These are phyloP conservation scores for Urtica urens DNA, from an alignment of 306 rosid genomes.

Conservation along the genomic window DNA sequence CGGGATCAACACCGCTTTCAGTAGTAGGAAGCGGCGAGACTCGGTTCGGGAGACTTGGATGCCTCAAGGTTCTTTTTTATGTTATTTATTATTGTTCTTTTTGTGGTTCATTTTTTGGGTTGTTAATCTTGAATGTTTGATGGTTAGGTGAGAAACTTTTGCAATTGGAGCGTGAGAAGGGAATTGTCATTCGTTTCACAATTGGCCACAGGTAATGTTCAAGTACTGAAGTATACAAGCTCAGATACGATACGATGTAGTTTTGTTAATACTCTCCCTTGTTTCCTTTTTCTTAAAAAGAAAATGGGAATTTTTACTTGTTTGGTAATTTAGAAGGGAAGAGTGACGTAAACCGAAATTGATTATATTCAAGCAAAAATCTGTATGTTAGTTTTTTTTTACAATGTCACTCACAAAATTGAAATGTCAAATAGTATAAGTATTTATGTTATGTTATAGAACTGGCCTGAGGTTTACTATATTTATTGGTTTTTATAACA, in stretches of 20 bases:
- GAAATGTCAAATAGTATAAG: neutral
- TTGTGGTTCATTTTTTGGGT: neutral
- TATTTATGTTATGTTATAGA: slow-evolving; percentile 14
- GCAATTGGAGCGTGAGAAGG: slow-evolving; percentile 87
- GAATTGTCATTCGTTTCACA: slow-evolving; percentile 88
- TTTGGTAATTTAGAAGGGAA: too few relatives aligned
- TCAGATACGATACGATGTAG: too few relatives aligned
- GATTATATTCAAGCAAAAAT: too few relatives aligned
- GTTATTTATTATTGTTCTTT: neutral
- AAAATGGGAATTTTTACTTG: too few relatives aligned
- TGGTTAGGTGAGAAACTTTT: slow-evolving; percentile 69
- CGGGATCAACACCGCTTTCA: slow-evolving; percentile 96
- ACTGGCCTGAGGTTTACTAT: slow-evolving; percentile 29
- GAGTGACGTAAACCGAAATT: too few relatives aligned
- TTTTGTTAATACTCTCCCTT: too few relatives aligned
- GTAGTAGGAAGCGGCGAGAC: slow-evolving; percentile 94
- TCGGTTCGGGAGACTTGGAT: slow-evolving; percentile 98
- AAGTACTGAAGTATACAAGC: too few relatives aligned
- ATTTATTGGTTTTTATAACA: slow-evolving; percentile 27
- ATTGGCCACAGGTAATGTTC: slow-evolving; percentile 99
- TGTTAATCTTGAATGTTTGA: slow-evolving; percentile 9
- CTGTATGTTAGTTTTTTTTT: too few relatives aligned
- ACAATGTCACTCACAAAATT: too few relatives aligned
- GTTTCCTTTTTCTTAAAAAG: too few relatives aligned
- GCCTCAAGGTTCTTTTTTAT: slow-evolving; percentile 62